Evolutionary conservation across 305 asterid genomes (phyloP).

Genomic region (Solanum hybrid): DNA sequence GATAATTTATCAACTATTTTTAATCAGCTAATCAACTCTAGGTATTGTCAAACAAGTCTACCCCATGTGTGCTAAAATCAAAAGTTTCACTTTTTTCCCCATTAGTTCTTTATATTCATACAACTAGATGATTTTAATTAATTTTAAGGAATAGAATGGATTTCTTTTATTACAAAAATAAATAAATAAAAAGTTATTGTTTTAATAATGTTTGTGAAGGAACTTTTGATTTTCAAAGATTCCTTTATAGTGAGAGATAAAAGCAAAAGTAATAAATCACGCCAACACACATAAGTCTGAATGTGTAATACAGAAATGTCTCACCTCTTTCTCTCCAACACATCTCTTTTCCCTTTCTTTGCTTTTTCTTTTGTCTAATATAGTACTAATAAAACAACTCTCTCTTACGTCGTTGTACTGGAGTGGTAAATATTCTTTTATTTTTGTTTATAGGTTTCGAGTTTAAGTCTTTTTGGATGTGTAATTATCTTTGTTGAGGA

Average conservation of each 20-base stretch:
- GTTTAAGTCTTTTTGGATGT: background rate
- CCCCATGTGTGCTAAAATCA: slow-evolving; percentile 6
- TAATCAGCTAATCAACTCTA: background rate
- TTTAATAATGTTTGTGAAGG: slow-evolving; percentile 2
- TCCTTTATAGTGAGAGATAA: slow-evolving; percentile 23
- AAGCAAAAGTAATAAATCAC: slow-evolving; percentile 35
- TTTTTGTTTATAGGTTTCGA: background rate
- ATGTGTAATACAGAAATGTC: slow-evolving; percentile 8
- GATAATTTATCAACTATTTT: background rate
- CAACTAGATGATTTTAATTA: background rate
- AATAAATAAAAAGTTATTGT: background rate
- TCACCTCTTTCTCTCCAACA: slow-evolving; percentile 13
- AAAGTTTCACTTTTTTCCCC: background rate
- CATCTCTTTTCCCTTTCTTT: slow-evolving; percentile 42
- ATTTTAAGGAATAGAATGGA: background rate
- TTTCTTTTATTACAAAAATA: background rate
- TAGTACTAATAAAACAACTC: background rate
- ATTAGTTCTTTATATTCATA: background rate
- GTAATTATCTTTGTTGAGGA: background rate
- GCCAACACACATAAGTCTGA: slow-evolving; percentile 17
- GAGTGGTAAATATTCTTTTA: background rate
- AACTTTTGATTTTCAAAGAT: slow-evolving; percentile 45
- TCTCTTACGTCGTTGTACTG: rapidly evolving
- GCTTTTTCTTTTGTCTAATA: slow-evolving; percentile 10
- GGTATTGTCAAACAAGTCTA: background rate